Evolutionary conservation across 441 rosid genomes (phyloP), one percentile per base, ranked within the genome.

Genomic region (Populus trichocarpa): DNA sequence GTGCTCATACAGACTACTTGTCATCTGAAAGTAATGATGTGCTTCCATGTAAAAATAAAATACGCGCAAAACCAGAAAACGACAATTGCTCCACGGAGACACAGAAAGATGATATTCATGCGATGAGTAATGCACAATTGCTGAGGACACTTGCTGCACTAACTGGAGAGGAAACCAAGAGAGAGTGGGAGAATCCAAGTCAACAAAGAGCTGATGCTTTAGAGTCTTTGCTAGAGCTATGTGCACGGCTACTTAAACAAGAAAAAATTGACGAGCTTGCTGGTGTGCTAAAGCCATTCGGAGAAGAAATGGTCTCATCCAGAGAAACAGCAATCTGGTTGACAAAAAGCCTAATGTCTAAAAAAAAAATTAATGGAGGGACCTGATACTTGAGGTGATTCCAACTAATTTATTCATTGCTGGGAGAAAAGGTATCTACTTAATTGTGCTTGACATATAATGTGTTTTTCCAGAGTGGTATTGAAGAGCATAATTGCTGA

Each of bases 251-350:
- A 42, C 95, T 96, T 66, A 92, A 89, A 87, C 94, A 94, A 75
- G 97, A 94, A 64, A 94, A 90, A 78, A 80, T 87, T 22, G 92
- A 94, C 20, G 99, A 96, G 74, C 97, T 96, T 63, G 78, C 93
- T 11, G 97, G 98, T 64, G 90, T 96, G 77, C 89, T 94, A 42
- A 88, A 88, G 74, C 98, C 99, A 32, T 96, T 96, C 33, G 98
- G 98, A 4, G 98, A 90, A 82, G 99, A 96, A 79, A 82, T 83
- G 20, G 97, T 93, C 6, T 96, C 99, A 1, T 95, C 99, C 0
- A 92, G 98, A 77, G 99, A 96, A 83, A 96, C 99, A 28, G 99
- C 99, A 46, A 96, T 96, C 76, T 96, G 96, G 97, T 86, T 96
- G 79, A 93, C 97, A n/a, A 94, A 91, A 85, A 90, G 93, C 85